A percentile compares a stretch with the other conserved stretches of the same genome.
Evolutionary conservation across 176 grass and related monocot genomes (phyloP).

Genomic region (Zea luxurians): DNA sequence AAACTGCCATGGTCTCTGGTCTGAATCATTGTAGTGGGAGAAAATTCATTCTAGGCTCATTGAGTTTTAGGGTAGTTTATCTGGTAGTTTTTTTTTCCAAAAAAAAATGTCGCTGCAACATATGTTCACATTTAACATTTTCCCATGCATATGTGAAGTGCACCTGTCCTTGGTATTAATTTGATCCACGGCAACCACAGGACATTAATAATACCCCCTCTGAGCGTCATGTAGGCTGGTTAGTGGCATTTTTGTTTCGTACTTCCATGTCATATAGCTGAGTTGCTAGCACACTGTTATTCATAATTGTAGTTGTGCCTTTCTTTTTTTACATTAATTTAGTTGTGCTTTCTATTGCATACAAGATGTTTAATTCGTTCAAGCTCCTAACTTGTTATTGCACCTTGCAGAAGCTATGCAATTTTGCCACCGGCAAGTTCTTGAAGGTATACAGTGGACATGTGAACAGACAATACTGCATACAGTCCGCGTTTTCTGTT

Average conservation of each 20-base stretch:
- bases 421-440: slow-evolving; percentile 69
- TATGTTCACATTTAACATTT: background rate
- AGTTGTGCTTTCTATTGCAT: background rate
- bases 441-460: slow-evolving; percentile 84
- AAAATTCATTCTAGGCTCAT: too few species aligned
- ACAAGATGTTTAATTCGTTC: background rate
- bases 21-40: too few species aligned
- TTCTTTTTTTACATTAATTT: background rate
- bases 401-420: slow-evolving; percentile 78
- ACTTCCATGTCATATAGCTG: background rate
- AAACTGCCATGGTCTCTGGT: too few species aligned
- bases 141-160: slow-evolving; percentile 15
- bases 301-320: background rate
- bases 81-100: too few species aligned
- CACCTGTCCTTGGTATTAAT: background rate
- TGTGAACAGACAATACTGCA: slow-evolving; percentile 67
- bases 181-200: background rate
- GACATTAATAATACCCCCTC: background rate
- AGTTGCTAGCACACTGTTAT: slow-evolving; percentile 1
- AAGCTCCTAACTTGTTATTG: slow-evolving; percentile 28
- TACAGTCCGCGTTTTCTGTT: slow-evolving; percentile 80
- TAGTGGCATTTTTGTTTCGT: slow-evolving; percentile 19
- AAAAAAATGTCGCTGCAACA: too few species aligned
- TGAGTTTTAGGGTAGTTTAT: too few species aligned
- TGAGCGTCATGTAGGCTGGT: background rate